phyloP scores from a whole-genome alignment of 768 basidiomycete genomes.

The Pleurotus tuber-regium region DNA sequence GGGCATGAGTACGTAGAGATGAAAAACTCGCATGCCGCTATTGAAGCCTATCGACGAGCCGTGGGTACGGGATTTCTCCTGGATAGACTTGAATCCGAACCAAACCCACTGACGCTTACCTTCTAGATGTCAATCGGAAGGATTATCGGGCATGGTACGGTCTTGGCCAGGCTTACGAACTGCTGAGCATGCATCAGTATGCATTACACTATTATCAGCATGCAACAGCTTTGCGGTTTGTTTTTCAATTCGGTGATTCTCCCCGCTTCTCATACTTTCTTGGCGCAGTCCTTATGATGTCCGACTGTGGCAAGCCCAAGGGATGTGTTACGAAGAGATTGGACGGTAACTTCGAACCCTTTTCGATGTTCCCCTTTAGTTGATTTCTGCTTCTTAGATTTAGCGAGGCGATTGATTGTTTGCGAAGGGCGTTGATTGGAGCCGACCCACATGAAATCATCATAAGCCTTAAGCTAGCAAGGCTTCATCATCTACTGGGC shows the following conservation, averaged over 20 bases:
- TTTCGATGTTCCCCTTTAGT: not conserved
- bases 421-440: constrained; percentile 84
- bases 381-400: constrained; percentile 42
- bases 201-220: constrained; percentile 95
- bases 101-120: constrained; percentile 3
- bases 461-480: constrained; percentile 73
- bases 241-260: constrained; percentile 2
- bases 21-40: constrained; percentile 99
- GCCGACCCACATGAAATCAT: constrained; percentile 75
- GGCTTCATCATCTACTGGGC: constrained; percentile 62
- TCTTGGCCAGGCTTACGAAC: constrained; percentile 95
- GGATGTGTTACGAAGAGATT: constrained; percentile 90
- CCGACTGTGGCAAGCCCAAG: constrained; percentile 94
- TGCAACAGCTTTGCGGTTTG: constrained; percentile 86
- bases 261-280: constrained; percentile 6
- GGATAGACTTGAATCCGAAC: not conserved
- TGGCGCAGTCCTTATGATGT: constrained; percentile 84
- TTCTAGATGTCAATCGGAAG: constrained; percentile 87
- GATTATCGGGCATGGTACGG: constrained; percentile 99
- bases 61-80: constrained; percentile 60
- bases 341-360: constrained; percentile 53
- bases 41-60: constrained; percentile 95
- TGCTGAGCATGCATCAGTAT: constrained; percentile 96
- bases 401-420: constrained; percentile 88
- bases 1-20: constrained; percentile 98